A percentile compares a stretch with the other conserved stretches of the same genome.
Conservation (phyloP, 208 protist genomes). For the Trypanosoma mega region DNA sequence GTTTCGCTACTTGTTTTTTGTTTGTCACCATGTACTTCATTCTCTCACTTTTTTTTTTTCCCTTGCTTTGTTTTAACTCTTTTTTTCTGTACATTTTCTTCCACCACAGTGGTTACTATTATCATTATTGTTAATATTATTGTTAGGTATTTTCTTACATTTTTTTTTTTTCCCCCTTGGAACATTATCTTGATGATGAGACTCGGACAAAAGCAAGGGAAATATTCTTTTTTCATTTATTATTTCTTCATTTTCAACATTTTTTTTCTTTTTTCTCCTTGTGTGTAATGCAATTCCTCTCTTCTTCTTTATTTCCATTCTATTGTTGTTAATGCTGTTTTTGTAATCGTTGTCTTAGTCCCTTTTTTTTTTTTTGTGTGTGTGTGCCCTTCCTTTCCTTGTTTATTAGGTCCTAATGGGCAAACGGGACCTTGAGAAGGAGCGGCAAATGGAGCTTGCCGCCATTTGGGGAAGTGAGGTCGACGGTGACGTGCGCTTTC, state of each 20-base stretch:
- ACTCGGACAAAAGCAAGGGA: no score
- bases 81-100: no score
- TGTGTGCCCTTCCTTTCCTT: background rate
- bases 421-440: constrained; percentile 82
- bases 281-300: background rate
- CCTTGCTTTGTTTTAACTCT: no score
- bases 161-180: background rate
- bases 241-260: background rate
- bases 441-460: constrained; percentile 80
- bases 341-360: background rate
- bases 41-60: constrained; percentile 8
- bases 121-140: no score
- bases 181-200: no score
- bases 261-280: background rate
- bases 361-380: constrained; percentile 10
- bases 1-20: background rate
- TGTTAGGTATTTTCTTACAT: no score
- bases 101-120: no score
- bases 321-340: background rate
- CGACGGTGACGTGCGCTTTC: constrained; percentile 65
- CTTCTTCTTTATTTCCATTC: background rate
- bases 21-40: background rate
- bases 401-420: constrained; percentile 30
- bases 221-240: no score
- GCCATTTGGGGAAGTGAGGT: constrained; percentile 86